These are phyloP conservation scores for Mycotypha africana DNA, from an alignment of 371 early-diverging fungal species.

Conservation along the genomic window DNA sequence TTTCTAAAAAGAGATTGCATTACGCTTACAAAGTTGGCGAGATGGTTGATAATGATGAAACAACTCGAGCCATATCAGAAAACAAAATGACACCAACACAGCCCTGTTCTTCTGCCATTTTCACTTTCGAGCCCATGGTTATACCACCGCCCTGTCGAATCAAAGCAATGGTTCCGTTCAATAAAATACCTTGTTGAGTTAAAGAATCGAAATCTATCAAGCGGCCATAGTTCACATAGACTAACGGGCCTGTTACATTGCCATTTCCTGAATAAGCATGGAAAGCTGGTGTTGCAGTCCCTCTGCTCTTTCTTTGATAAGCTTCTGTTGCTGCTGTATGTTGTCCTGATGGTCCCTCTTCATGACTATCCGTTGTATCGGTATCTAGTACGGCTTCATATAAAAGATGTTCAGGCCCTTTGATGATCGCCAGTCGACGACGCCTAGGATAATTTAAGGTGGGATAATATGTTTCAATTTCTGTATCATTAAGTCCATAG, in stretches of 20 bases:
- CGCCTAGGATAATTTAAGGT: conserved; percentile 51
- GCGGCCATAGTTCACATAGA: conserved; percentile 66
- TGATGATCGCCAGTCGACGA: conserved; percentile 46
- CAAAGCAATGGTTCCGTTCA: conserved; percentile 54
- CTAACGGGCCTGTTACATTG: conserved; percentile 51
- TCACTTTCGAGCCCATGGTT: conserved; percentile 57
- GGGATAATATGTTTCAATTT: conserved; percentile 53
- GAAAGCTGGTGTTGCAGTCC: conserved; percentile 52
- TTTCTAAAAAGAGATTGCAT: too few relatives aligned
- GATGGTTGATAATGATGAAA: not conserved
- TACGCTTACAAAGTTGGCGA: too few relatives aligned
- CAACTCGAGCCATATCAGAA: conserved; percentile 47
- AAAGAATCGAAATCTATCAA: conserved; percentile 53
- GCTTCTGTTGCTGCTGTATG: too few relatives aligned
- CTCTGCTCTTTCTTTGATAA: too few relatives aligned
- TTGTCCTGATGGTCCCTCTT: too few relatives aligned
- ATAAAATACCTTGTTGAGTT: conserved; percentile 23
- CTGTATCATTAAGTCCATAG: conserved; percentile 44
- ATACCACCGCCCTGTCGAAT: conserved; percentile 53
- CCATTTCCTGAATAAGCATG: conserved; percentile 61
- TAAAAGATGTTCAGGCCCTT: conserved; percentile 30
- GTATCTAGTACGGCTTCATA: conserved; percentile 54
- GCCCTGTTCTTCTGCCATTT: conserved; percentile 53
- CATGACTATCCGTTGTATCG: too few relatives aligned
- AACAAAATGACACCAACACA: conserved; percentile 55